Percentiles rank a stretch among this genome's conserved stretches.
Conservation (phyloP, 1,284 basidiomycete species). For the Cutaneotrichosporon sp. region DNA sequence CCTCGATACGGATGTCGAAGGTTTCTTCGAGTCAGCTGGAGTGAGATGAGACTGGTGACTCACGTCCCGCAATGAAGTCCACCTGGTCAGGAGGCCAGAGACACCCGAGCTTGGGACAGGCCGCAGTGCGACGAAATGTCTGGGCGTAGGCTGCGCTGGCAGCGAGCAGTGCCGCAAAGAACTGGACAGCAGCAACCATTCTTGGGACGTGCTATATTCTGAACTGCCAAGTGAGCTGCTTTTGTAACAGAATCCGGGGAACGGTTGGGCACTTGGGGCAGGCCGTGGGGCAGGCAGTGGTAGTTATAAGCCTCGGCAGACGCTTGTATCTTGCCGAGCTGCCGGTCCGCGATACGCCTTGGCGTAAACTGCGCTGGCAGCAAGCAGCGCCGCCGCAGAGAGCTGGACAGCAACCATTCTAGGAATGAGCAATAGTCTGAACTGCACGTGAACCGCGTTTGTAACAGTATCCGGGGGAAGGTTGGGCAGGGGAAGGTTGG, state of each 20-base stretch:
- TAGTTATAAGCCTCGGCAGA: too few relatives aligned
- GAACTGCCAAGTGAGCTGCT: too few relatives aligned
- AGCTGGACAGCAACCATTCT: slow-evolving; percentile 23
- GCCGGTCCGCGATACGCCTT: slow-evolving; percentile 47
- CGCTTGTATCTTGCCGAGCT: too few relatives aligned
- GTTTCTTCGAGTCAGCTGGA: slow-evolving; percentile 19
- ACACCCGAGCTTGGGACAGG: slow-evolving; percentile 46
- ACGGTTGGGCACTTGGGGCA: too few relatives aligned
- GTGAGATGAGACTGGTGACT: slow-evolving; percentile 6
- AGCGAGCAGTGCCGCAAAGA: slow-evolving; percentile 21
- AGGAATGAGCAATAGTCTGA: too few relatives aligned
- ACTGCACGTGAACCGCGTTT: too few relatives aligned
- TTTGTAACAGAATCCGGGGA: too few relatives aligned
- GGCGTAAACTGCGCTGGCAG: slow-evolving; percentile 27
- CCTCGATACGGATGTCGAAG: slow-evolving; percentile 45
- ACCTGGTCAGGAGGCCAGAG: slow-evolving; percentile 45
- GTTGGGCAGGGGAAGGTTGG: too few relatives aligned
- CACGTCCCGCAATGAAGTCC: slow-evolving; percentile 42
- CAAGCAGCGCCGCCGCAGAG: slow-evolving; percentile 12
- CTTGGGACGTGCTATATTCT: too few relatives aligned
- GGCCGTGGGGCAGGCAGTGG: too few relatives aligned
- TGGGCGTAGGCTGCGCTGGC: slow-evolving; percentile 34
- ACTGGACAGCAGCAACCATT: slow-evolving; percentile 26
- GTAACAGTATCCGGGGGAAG: too few relatives aligned
- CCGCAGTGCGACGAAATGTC: slow-evolving; percentile 45